These are phyloP conservation scores for Glycine latifolia DNA, from an alignment of 306 rosid genomes.

Conservation along the genomic window DNA sequence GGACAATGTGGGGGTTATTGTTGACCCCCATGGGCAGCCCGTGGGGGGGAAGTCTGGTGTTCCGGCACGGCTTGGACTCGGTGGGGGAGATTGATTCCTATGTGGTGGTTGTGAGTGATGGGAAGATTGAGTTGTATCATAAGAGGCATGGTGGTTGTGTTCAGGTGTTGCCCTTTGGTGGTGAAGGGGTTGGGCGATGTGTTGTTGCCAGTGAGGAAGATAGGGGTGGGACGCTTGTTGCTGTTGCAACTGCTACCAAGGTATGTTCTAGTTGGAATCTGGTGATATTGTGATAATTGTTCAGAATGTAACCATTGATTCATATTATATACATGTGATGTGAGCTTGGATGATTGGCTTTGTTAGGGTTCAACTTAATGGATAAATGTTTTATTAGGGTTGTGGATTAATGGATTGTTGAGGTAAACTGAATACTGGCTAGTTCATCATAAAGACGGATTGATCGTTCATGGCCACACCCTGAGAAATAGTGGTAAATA, in stretches of 20 bases:
- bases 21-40: slow-evolving; percentile 78
- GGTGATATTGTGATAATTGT: slow-evolving; percentile 22
- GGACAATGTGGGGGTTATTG: slow-evolving; percentile 91
- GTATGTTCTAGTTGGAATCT: slow-evolving; percentile 49
- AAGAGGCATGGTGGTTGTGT: slow-evolving; percentile 75
- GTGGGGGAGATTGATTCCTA: slow-evolving; percentile 84
- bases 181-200: slow-evolving; percentile 76
- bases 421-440: slow-evolving; percentile 33
- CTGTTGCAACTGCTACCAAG: slow-evolving; percentile 83
- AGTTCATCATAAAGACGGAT: background rate
- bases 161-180: slow-evolving; percentile 80
- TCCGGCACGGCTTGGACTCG: slow-evolving; percentile 68
- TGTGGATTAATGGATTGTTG: slow-evolving; percentile 3
- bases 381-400: slow-evolving; percentile 12
- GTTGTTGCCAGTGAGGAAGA: slow-evolving; percentile 80
- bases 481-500: background rate
- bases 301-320: slow-evolving; percentile 19
- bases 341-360: slow-evolving; percentile 29
- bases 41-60: slow-evolving; percentile 92
- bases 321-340: background rate
- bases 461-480: background rate
- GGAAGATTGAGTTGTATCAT: slow-evolving; percentile 88
- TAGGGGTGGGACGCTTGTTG: slow-evolving; percentile 66
- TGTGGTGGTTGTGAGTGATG: slow-evolving; percentile 81
- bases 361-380: background rate